Base-by-base conservation (phyloP, 768 basidiomycete genomes). In the Cubamyces lactineus region DNA sequence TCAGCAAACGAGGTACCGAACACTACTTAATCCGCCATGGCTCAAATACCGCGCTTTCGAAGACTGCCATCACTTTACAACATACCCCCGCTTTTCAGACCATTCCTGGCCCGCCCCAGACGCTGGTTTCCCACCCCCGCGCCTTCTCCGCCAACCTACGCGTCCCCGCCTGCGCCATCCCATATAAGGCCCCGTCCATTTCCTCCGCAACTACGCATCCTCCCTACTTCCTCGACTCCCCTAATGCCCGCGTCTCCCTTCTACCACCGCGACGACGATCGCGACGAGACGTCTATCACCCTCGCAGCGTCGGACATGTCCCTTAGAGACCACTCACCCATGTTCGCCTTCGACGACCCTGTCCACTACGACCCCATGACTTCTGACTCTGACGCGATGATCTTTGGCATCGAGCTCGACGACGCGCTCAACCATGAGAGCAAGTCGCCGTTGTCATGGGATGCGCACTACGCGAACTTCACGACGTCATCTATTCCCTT, bases 351-450 rank as follows among this genome's bases (percentile, higher is more conserved):
- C 59, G 66, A 66, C 57, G 71, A 74, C 45, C 39, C 64, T 24
- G 59, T 70, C 51, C 65, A 70, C 39, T 78, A 77, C 69, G 73
- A 76, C 61, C 58, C 67, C 56, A 67, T 73, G 53, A 34, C 71
- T 47, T 64, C 73, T n/a, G 82, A 84, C 67, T 66, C 71, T 23
- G 82, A 85, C 70, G 79, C 82, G 61, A 76, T 85, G 75, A 79
- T 86, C 72, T 86, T 87, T 69, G 83, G 82, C 65, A 75, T 84
- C 71, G 85, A 87, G 68, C 77, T 86, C 69, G 86, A 87, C 68
- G 82, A 86, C 66, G 47, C 61, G 15, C 61, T 67, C 54, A 57
- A 59, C 65, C 66, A 70, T 69, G 69, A 76, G 28, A 28, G 62
- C 49, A 67, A 72, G 65, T 67, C 69, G 15, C 56, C 69, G 52